Percentiles rank a stretch among this genome's conserved stretches.
Conservation (phyloP, 306 rosid genomes). For the Sicyos baderoa region DNA sequence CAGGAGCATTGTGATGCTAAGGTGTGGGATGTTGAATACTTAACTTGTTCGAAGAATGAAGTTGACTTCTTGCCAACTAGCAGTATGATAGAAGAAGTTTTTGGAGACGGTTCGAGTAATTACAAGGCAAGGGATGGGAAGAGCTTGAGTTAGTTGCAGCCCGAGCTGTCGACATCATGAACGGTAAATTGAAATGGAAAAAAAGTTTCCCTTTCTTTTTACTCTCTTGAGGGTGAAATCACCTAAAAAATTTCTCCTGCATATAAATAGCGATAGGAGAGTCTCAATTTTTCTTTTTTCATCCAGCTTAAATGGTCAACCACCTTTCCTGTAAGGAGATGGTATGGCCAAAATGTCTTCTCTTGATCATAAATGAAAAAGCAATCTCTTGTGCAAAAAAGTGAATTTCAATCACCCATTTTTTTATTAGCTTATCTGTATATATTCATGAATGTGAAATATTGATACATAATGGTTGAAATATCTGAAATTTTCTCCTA, state of each 20-base stretch:
- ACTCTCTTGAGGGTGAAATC: slow-evolving; percentile 18
- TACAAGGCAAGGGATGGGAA: slow-evolving; percentile 48
- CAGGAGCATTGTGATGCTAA: slow-evolving; percentile 60
- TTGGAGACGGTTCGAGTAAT: slow-evolving; percentile 47
- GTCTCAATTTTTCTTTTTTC: slow-evolving; percentile 32
- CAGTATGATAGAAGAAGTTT: slow-evolving; percentile 82
- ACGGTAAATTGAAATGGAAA: slow-evolving; percentile 17
- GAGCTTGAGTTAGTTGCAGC: slow-evolving; percentile 38
- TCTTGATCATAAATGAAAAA: slow-evolving; percentile 13
- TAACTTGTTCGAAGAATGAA: slow-evolving; percentile 42
- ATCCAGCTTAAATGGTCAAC: slow-evolving; percentile 27
- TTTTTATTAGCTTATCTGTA: slow-evolving; percentile 15
- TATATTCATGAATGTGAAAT: slow-evolving; percentile 5
- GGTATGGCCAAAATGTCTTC: slow-evolving; percentile 24
- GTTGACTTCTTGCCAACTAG: slow-evolving; percentile 74
- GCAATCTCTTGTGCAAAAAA: slow-evolving; percentile 14
- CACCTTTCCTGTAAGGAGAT: slow-evolving; percentile 39
- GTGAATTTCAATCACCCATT: slow-evolving; percentile 7
- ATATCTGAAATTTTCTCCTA: background rate
- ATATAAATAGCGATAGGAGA: slow-evolving; percentile 22
- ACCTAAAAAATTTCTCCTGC: slow-evolving; percentile 25
- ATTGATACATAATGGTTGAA: slow-evolving; percentile 12
- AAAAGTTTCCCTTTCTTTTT: background rate
- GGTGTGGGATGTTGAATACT: slow-evolving; percentile 61
- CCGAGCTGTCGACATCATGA: background rate